phyloP scores from a whole-genome alignment of 495 filamentous ascomycete species.

The Penicillium odoratum region DNA sequence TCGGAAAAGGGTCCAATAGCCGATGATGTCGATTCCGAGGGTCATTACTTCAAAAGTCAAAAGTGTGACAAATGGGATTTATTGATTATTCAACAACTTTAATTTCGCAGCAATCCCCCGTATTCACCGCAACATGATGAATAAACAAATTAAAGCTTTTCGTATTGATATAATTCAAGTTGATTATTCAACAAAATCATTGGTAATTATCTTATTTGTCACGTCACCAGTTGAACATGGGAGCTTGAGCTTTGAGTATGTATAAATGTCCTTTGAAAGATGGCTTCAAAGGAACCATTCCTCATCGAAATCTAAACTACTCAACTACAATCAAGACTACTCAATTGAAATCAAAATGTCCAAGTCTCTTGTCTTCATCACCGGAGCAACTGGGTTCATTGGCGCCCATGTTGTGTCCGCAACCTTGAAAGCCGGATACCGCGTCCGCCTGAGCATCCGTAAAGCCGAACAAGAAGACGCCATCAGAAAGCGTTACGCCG shows the following conservation, averaged over 20 bases:
- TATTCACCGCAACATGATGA: not conserved
- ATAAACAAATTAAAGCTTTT: not conserved
- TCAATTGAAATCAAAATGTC: not conserved
- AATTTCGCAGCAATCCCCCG: too few relatives aligned
- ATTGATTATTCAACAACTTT: slow-evolving; percentile 14
- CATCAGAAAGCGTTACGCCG: slow-evolving; percentile 18
- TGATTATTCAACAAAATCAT: slow-evolving; percentile 1
- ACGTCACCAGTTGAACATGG: not conserved
- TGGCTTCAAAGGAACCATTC: not conserved
- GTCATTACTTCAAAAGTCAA: not conserved
- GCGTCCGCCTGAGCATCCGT: slow-evolving; percentile 26
- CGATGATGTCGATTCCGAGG: not conserved
- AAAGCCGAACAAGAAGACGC: slow-evolving; percentile 21
- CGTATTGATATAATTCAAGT: not conserved
- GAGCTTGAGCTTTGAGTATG: not conserved
- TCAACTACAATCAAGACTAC: not conserved
- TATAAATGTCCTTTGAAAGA: not conserved
- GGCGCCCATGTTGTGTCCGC: slow-evolving; percentile 30
- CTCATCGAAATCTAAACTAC: not conserved
- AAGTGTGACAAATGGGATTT: not conserved
- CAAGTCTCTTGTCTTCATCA: slow-evolving; percentile 28
- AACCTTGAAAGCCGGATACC: slow-evolving; percentile 24
- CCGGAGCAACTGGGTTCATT: slow-evolving; percentile 22
- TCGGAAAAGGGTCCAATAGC: not conserved
- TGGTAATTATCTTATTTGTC: not conserved